A percentile compares a stretch with the other conserved stretches of the same genome.
Evolutionary conservation across 331 rosid genomes (phyloP).

Genomic region (Acacia pycnantha): DNA sequence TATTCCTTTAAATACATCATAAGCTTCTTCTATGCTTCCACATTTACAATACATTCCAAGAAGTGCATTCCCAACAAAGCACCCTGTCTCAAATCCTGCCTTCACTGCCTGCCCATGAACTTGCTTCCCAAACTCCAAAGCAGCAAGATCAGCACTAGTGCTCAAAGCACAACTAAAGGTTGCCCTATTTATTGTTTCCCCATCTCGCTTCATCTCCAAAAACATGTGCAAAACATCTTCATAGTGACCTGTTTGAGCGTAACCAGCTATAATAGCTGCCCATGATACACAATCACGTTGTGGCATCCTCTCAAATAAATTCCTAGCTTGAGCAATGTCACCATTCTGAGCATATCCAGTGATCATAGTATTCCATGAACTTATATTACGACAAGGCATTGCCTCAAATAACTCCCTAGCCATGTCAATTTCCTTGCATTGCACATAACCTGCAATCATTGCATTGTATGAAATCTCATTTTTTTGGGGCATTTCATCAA

Average conservation of each 20-base stretch:
- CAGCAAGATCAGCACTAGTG: conserved; percentile 73
- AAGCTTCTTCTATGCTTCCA: conserved; percentile 82
- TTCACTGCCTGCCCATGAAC: conserved; percentile 70
- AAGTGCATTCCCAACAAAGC: conserved; percentile 84
- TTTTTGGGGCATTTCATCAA: conserved; percentile 65
- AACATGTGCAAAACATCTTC: conserved; percentile 75
- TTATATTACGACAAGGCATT: conserved; percentile 63
- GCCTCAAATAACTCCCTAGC: conserved; percentile 67
- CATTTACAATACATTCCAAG: conserved; percentile 87
- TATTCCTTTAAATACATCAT: conserved; percentile 58
- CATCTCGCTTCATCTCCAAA: conserved; percentile 63
- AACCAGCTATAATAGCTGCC: conserved; percentile 81
- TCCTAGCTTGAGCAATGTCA: conserved; percentile 53
- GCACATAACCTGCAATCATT: conserved; percentile 80
- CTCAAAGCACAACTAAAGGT: conserved; percentile 70
- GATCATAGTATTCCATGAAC: conserved; percentile 85
- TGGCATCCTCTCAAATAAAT: conserved; percentile 67
- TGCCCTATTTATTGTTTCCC: conserved; percentile 62
- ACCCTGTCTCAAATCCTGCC: conserved; percentile 68
- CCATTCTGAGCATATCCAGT: conserved; percentile 71
- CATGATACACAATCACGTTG: conserved; percentile 74
- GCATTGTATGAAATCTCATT: conserved; percentile 75
- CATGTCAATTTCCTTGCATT: conserved; percentile 54
- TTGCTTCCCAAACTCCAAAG: conserved; percentile 84
- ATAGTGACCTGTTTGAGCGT: conserved; percentile 66